These are phyloP conservation scores for Dalechampia spathulata DNA, from an alignment of 441 rosid species.

Conservation along the genomic window DNA sequence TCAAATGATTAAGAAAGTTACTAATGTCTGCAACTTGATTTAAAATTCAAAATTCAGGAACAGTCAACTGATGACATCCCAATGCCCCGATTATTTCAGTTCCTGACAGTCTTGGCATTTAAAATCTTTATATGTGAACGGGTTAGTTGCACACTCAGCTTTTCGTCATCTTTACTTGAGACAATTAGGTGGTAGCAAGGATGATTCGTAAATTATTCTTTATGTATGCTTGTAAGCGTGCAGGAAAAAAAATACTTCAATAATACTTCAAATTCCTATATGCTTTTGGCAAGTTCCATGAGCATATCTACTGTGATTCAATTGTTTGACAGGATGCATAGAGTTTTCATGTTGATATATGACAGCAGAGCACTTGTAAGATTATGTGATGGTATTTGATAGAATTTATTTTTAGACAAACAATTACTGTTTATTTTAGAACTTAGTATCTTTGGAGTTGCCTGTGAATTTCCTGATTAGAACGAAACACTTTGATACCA, in stretches of 20 bases:
- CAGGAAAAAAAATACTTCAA: neutral
- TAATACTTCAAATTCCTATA: neutral
- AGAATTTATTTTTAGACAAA: neutral
- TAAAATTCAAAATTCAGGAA: constrained; percentile 43
- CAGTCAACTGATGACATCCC: constrained; percentile 60
- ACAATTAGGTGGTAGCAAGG: neutral
- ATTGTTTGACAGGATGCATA: neutral
- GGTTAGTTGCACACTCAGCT: constrained; percentile 34
- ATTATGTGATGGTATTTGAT: neutral
- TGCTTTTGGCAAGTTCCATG: neutral
- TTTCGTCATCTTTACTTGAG: neutral
- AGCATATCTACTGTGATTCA: neutral
- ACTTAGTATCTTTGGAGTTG: neutral
- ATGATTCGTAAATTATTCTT: neutral
- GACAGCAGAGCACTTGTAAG: neutral
- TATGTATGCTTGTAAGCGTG: neutral
- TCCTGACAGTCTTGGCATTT: constrained; percentile 78
- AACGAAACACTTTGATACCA: too few relatives aligned
- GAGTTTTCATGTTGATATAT: neutral
- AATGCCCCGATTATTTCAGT: constrained; percentile 92
- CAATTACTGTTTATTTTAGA: neutral
- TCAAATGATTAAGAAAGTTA: neutral
- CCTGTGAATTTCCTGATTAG: too few relatives aligned
- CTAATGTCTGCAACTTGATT: constrained; percentile 6
- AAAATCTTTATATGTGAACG: constrained; percentile 68